Conservation (phyloP, 768 basidiomycete species). For the Tulasnella sp. region DNA sequence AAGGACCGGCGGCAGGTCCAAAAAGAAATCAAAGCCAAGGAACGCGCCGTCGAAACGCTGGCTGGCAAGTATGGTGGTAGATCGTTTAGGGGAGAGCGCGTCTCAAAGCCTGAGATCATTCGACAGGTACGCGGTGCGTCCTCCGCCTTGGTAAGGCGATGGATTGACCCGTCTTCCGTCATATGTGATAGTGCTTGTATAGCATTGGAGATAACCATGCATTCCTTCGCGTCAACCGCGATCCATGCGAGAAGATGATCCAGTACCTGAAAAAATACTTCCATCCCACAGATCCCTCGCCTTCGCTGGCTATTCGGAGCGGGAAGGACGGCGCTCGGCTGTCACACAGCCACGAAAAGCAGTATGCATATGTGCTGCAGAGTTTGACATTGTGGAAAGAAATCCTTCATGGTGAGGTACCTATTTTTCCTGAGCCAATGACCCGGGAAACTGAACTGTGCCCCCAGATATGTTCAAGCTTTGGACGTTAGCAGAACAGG, state of each 20-base stretch:
- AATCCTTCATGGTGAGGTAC: constrained; percentile 56
- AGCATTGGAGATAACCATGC: constrained; percentile 86
- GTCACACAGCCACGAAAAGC: constrained; percentile 73
- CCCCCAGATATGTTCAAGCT: constrained; percentile 72
- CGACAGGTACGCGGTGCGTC: constrained; percentile 5
- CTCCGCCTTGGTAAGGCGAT: background rate
- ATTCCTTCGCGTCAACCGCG: constrained; percentile 73
- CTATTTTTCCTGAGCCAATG: background rate
- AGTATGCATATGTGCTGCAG: constrained; percentile 76
- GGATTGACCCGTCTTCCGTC: background rate
- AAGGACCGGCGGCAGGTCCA: constrained; percentile 68
- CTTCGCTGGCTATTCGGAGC: constrained; percentile 65
- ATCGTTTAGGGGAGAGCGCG: constrained; percentile 33
- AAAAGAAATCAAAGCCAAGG: constrained; percentile 71
- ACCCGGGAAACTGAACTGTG: background rate
- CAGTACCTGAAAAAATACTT: constrained; percentile 60
- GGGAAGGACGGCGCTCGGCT: constrained; percentile 69
- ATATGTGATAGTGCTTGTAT: constrained; percentile 57
- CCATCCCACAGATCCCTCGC: constrained; percentile 53
- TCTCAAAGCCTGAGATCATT: constrained; percentile 5
- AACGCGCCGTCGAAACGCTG: constrained; percentile 69
- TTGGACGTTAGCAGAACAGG: constrained; percentile 71
- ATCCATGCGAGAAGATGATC: constrained; percentile 82
- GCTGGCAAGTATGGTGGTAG: constrained; percentile 53
- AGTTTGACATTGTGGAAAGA: constrained; percentile 80